Evolutionary conservation across 1,284 basidiomycete species (phyloP), one percentile per base, ranked within the genome.

Genomic region (Pholiota adiposa): DNA sequence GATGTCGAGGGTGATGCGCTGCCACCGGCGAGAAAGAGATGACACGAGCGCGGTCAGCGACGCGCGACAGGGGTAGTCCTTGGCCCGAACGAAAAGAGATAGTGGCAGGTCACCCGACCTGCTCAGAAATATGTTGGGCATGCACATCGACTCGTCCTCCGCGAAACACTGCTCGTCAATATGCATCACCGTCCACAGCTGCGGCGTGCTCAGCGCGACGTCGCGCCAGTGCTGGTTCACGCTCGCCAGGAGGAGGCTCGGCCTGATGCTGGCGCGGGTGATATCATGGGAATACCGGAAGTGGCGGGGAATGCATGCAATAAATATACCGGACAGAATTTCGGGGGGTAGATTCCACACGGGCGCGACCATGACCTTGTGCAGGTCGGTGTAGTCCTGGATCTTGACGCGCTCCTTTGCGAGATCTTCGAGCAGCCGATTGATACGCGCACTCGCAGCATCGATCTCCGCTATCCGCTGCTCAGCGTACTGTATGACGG

Each of bases 321-420:
- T 36, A 18, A 61, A 61, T 27, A 61, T 54, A 19, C 52, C 34
- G 21, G 55, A 57, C 14, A 61, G 25, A 12, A 61, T 56, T 21
- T 61, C 59, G 1, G 55, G 55, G 23, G 59, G 59, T 5, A 61
- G 2, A 9, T 29, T 38, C 59, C 54, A 61, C 21, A 61, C 55
- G 6, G 59, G 59, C 21, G 59, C 59, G n/a, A 61, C 36, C 44
- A 61, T 52, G 4, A 61, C 59, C 4, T 38, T 41, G 40, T 61
- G 54, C 9, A 43, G 38, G 38, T 61, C 43, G 0, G 51, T 50
- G 25, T 40, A 61, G 11, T 31, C 51, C 34, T 61, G 54, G 29
- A 54, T 41, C n/a, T 21, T 49, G 21, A 19, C 21, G 25, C 54
- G 51, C 54, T 61, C 50, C 36, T 40, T 23, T 16, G 34, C 51